These are phyloP conservation scores for Candida gigantensis DNA, from an alignment of 1,139 yeast species.

Conservation along the genomic window DNA sequence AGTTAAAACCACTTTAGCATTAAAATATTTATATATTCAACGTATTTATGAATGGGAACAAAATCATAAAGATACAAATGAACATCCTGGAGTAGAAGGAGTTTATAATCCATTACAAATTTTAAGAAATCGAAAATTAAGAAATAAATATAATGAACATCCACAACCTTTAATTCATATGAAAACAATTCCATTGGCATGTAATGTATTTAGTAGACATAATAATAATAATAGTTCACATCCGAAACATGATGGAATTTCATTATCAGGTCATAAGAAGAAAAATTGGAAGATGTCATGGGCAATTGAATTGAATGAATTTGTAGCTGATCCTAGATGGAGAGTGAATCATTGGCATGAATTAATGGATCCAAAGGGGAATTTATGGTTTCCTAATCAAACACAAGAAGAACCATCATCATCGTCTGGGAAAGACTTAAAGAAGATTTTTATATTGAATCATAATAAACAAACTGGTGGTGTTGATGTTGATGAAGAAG, in stretches of 20 bases:
- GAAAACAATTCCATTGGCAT: slow-evolving; percentile 50
- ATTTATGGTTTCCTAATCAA: slow-evolving; percentile 54
- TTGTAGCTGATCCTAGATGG: slow-evolving; percentile 65
- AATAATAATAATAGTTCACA: slow-evolving; percentile 12
- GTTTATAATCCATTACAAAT: slow-evolving; percentile 81
- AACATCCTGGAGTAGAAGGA: slow-evolving; percentile 57
- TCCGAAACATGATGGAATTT: slow-evolving; percentile 19
- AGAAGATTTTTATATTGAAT: slow-evolving; percentile 1
- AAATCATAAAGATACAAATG: slow-evolving; percentile 14
- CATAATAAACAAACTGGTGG: background rate
- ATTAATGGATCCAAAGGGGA: slow-evolving; percentile 53
- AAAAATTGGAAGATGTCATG: slow-evolving; percentile 49
- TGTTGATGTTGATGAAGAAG: slow-evolving; percentile 6
- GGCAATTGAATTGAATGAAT: slow-evolving; percentile 70
- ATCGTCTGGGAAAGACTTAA: slow-evolving; percentile 1
- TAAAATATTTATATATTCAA: slow-evolving; percentile 52
- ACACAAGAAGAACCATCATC: slow-evolving; percentile 2
- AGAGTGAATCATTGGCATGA: slow-evolving; percentile 66
- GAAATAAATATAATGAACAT: slow-evolving; percentile 47
- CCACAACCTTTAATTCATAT: slow-evolving; percentile 32
- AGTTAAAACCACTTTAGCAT: slow-evolving; percentile 51
- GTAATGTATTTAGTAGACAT: slow-evolving; percentile 52
- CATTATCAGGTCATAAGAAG: slow-evolving; percentile 11
- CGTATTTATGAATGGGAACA: slow-evolving; percentile 30
- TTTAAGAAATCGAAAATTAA: slow-evolving; percentile 65